Base-by-base conservation (phyloP, 2,329 filamentous ascomycete genomes). In the Phialophora expanda region DNA sequence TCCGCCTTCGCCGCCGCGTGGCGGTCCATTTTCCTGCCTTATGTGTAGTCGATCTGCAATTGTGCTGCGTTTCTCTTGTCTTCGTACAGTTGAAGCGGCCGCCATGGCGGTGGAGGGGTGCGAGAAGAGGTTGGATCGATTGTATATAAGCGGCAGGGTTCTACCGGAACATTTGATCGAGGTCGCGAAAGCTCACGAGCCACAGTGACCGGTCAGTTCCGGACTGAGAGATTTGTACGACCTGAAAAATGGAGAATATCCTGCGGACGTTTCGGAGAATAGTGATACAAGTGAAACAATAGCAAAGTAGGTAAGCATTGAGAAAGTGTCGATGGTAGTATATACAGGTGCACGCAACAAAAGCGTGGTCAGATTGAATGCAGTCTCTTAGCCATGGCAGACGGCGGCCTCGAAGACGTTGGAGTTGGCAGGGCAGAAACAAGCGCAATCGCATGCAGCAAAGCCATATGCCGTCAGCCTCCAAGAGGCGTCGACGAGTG, bases 131-230 rank as follows among this genome's bases (percentile, higher is more conserved):
- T 58, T 17, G 20, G n/a, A 46, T 44, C 22, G 55, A 32, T 12
- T 38, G 48, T 20, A 56, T 14, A 54, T 30, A 38, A n/a, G 34
- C 32, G 34, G 17, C 30, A 34, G 20, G 14, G 11, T 46, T 32
- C 54, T 59, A 65, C 58, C 58, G 46, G 46, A n/a, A 53, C 66
- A 68, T 68, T 55, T 59, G 66, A 62, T 50, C 30, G 38, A 20
- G 41, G 24, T 53, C 17, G 61, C 20, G 17, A 50, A 34, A 41
- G 54, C 44, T 56, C 20, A 56, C 17, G 20, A 14, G 41, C 54
- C 11, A 20, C 22, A 34, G 41, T 22, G 41, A 61, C 20, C 41
- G 14, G 34, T 24, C 48, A 51, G 30, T 22, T 28, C 56, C 26
- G 53, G 50, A 26, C 28, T n/a, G 57, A 34, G 26, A 54, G 62